phyloP scores from a whole-genome alignment of 257 asterid genomes.

The Jacaranda copaia region DNA sequence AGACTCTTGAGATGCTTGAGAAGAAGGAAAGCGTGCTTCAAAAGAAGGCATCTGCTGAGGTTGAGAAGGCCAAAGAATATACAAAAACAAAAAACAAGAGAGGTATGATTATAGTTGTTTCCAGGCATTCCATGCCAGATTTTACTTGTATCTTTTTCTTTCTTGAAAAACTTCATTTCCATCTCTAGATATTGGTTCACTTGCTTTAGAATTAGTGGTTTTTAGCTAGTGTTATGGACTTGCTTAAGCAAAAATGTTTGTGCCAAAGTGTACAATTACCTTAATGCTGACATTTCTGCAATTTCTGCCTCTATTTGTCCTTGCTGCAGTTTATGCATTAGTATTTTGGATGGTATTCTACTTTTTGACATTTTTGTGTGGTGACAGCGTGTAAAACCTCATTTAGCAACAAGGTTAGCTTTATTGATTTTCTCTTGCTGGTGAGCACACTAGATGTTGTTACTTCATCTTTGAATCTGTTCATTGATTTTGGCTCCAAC shows the following conservation, averaged over 20 bases:
- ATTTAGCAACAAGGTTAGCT: background rate
- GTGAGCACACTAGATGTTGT: background rate
- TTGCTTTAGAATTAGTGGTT: background rate
- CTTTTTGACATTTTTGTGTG: background rate
- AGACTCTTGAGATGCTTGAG: conserved; percentile 88
- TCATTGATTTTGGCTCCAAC: background rate
- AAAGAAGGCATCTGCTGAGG: conserved; percentile 80
- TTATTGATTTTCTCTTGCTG: background rate
- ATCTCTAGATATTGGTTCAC: background rate
- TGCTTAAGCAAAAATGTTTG: background rate
- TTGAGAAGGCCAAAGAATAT: conserved; percentile 64
- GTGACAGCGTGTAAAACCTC: background rate
- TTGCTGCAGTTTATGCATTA: background rate
- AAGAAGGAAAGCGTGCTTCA: conserved; percentile 75
- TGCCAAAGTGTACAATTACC: background rate
- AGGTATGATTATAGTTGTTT: conserved; percentile 42
- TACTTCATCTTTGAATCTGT: background rate
- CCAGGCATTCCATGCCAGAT: background rate
- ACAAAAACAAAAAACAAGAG: conserved; percentile 64
- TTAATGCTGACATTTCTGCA: background rate
- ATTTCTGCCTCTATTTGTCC: background rate
- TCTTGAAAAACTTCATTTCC: background rate
- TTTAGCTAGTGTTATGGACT: background rate
- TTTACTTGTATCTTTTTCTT: background rate
- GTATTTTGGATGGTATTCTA: background rate